Percentiles rank a stretch among this genome's conserved stretches.
These are phyloP conservation scores for Sideroxylon spinosum DNA, from an alignment of 179 eudicot genomes.

Conservation along the genomic window DNA sequence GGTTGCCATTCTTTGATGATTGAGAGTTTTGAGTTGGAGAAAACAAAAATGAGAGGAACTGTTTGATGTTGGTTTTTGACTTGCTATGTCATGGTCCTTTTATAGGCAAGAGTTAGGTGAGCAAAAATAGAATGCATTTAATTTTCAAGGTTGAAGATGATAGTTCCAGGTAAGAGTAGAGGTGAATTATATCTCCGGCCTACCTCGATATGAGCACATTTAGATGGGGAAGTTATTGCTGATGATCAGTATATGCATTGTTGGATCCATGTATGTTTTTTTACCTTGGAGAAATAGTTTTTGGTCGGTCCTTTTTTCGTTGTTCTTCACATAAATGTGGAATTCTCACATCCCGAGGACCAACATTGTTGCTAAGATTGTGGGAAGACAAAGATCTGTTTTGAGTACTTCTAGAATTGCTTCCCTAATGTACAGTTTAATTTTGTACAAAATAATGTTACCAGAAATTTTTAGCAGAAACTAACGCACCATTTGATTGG, in stretches of 20 bases:
- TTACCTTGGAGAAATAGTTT: not conserved
- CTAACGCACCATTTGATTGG: too few relatives aligned
- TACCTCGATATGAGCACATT: constrained; percentile 15
- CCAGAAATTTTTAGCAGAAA: too few relatives aligned
- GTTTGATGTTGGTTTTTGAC: not conserved
- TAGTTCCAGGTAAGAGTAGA: not conserved
- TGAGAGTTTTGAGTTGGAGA: not conserved
- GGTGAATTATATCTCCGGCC: not conserved
- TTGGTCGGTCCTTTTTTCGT: not conserved
- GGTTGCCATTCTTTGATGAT: constrained; percentile 26
- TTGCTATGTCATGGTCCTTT: not conserved
- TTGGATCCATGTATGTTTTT: not conserved
- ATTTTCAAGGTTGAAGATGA: constrained; percentile 6
- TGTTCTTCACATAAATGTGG: constrained; percentile 7
- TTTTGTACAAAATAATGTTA: too few relatives aligned
- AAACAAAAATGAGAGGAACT: not conserved
- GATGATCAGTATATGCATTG: too few relatives aligned
- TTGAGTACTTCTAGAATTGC: not conserved
- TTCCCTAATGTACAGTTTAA: too few relatives aligned
- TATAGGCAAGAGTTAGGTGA: constrained; percentile 19
- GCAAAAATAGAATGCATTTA: constrained; percentile 18
- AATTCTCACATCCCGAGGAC: constrained; percentile 13
- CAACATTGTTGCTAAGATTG: not conserved
- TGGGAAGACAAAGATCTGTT: not conserved
- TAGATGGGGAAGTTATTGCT: not conserved